A percentile compares a stretch with the other conserved stretches of the same genome.
Conservation (phyloP, 2,329 filamentous ascomycete species). For the Nigrospora osmanthi region DNA sequence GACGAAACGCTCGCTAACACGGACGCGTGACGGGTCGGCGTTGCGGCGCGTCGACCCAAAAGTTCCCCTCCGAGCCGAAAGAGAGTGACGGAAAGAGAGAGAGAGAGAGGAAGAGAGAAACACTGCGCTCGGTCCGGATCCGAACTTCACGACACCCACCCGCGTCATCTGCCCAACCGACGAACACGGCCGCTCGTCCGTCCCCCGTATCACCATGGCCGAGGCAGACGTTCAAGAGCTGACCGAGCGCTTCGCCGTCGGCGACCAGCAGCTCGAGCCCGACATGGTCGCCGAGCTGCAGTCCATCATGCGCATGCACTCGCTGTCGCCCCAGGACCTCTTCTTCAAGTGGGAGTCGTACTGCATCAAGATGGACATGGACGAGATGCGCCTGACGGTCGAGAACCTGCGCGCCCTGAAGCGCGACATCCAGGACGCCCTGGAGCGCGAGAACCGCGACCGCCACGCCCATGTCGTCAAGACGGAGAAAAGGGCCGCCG, state of each 20-base stretch:
- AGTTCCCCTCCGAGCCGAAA: too few species aligned
- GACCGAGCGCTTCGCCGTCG: slow-evolving; percentile 45
- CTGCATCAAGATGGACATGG: slow-evolving; percentile 85
- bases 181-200: too few species aligned
- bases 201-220: slow-evolving; percentile 22
- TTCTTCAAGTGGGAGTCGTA: slow-evolving; percentile 99
- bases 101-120: too few species aligned
- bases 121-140: too few species aligned
- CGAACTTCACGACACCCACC: too few species aligned
- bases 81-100: too few species aligned
- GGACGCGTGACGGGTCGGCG: too few species aligned
- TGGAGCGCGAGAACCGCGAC: slow-evolving; percentile 66
- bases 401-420: slow-evolving; percentile 72
- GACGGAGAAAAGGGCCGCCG: slow-evolving; percentile 52
- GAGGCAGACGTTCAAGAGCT: slow-evolving; percentile 30
- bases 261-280: slow-evolving; percentile 54
- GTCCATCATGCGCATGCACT: slow-evolving; percentile 80
- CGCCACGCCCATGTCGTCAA: slow-evolving; percentile 53
- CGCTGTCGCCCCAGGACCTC: slow-evolving; percentile 73
- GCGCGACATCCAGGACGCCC: slow-evolving; percentile 72
- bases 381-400: slow-evolving; percentile 65
- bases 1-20: too few species aligned
- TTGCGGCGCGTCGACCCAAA: too few species aligned
- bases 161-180: too few species aligned
- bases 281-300: slow-evolving; percentile 77